Conservation (phyloP, 106 monocot species). For the Apostasia shenzhenica region DNA sequence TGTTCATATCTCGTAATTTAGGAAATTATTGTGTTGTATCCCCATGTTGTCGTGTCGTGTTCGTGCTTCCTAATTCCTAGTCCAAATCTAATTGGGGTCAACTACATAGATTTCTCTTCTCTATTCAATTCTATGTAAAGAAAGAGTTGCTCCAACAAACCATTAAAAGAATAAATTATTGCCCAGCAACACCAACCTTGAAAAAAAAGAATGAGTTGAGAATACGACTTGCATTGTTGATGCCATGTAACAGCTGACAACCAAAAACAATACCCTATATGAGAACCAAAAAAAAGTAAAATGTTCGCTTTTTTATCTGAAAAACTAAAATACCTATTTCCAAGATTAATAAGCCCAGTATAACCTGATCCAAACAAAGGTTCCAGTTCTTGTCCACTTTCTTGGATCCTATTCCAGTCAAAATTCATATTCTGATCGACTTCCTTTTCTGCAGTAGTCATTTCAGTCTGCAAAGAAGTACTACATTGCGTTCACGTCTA, state of each 20-base stretch:
- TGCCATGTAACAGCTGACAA: constrained; percentile 87
- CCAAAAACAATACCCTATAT: constrained; percentile 3
- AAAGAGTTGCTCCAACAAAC: too few relatives aligned
- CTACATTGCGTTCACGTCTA: neutral
- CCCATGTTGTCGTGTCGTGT: too few relatives aligned
- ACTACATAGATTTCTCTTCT: too few relatives aligned
- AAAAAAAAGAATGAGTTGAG: constrained; percentile 51
- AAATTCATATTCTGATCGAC: constrained; percentile 92
- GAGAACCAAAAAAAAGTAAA: neutral
- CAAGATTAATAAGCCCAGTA: constrained; percentile 94
- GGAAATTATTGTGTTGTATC: too few relatives aligned
- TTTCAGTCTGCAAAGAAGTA: constrained; percentile 72
- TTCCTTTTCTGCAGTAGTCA: constrained; percentile 96
- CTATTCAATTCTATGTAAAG: too few relatives aligned
- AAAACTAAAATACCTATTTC: constrained; percentile 61
- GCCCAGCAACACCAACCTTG: constrained; percentile 43
- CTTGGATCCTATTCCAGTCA: constrained; percentile 98
- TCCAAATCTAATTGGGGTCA: too few relatives aligned
- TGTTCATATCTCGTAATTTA: too few relatives aligned
- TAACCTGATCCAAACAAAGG: constrained; percentile 85
- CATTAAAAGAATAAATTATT: too few relatives aligned
- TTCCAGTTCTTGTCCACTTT: constrained; percentile 86
- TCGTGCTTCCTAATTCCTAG: too few relatives aligned
- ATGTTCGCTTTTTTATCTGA: neutral
- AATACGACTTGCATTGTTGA: constrained; percentile 94